A percentile compares a stretch with the other conserved stretches of the same genome.
phyloP scores from a whole-genome alignment of 805 yeast genomes.

The Starmerella potacharoeniae region DNA sequence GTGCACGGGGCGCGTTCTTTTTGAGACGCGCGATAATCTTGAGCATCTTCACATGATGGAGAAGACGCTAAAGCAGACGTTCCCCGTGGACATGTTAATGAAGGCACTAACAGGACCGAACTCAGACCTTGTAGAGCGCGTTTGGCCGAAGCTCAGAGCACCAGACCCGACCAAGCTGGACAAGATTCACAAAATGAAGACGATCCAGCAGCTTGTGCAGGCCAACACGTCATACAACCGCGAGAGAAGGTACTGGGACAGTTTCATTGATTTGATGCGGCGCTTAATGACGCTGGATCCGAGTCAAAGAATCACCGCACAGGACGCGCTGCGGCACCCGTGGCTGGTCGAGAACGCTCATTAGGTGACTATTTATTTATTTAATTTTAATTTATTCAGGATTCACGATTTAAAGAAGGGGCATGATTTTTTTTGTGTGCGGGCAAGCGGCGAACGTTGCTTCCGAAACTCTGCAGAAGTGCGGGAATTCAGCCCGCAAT shows the following conservation, averaged over 20 bases:
- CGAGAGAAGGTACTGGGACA: slow-evolving; percentile 70
- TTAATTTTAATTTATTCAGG: background rate
- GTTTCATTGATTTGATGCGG: slow-evolving; percentile 58
- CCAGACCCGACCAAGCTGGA: slow-evolving; percentile 14
- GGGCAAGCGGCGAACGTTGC: no score
- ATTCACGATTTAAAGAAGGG: background rate
- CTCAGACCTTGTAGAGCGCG: slow-evolving; percentile 17
- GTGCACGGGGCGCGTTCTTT: slow-evolving; percentile 86
- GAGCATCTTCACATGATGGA: slow-evolving; percentile 96
- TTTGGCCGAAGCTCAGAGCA: slow-evolving; percentile 6
- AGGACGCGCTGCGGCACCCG: slow-evolving; percentile 65
- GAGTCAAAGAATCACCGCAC: slow-evolving; percentile 56
- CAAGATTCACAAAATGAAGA: slow-evolving; percentile 13
- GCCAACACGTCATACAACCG: slow-evolving; percentile 12
- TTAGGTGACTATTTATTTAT: slow-evolving; percentile 6
- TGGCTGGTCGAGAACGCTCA: slow-evolving; percentile 44
- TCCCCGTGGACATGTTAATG: slow-evolving; percentile 24
- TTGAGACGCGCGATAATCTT: slow-evolving; percentile 85
- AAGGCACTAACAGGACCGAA: slow-evolving; percentile 19
- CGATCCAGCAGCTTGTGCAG: slow-evolving; percentile 16
- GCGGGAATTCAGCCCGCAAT: no score
- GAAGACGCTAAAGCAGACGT: slow-evolving; percentile 47
- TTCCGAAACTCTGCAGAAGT: no score
- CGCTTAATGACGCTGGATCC: slow-evolving; percentile 65
- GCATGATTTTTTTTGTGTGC: no score